Evolutionary conservation across 2,329 filamentous ascomycete genomes (phyloP).

Genomic region (Ceratocystis ficicola): DNA sequence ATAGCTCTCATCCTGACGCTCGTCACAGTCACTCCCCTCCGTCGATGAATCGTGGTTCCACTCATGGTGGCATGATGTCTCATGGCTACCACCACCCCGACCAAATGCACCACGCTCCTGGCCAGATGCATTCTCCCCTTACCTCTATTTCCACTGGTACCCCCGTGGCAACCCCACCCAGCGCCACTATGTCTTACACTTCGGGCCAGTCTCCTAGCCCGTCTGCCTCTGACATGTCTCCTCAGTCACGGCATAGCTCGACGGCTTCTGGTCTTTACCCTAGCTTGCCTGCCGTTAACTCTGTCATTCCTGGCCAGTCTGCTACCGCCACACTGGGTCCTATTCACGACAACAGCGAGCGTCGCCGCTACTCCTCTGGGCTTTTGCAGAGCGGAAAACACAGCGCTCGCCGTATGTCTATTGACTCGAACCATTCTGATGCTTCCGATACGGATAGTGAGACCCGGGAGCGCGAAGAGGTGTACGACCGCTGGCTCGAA

Average conservation of each 20-base stretch:
- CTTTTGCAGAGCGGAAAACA: conserved; percentile 50
- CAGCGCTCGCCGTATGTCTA: conserved; percentile 29
- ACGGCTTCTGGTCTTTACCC: conserved; percentile 58
- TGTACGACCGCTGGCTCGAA: conserved; percentile 53
- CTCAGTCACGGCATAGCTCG: conserved; percentile 49
- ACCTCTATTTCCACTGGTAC: conserved; percentile 53
- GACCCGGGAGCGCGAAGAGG: conserved; percentile 46
- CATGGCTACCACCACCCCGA: conserved; percentile 24
- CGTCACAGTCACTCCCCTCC: conserved; percentile 46
- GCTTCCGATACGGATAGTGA: conserved; percentile 42
- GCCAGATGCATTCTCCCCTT: conserved; percentile 50
- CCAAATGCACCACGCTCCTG: conserved; percentile 31
- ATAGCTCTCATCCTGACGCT: conserved; percentile 54
- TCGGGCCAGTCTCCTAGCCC: conserved; percentile 64
- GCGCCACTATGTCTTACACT: conserved; percentile 62
- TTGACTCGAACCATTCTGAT: conserved; percentile 39
- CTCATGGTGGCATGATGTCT: conserved; percentile 25
- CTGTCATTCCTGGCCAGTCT: conserved; percentile 55
- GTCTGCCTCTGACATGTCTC: conserved; percentile 58
- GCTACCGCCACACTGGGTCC: conserved; percentile 60
- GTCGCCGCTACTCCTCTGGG: conserved; percentile 53
- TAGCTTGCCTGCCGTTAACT: conserved; percentile 53
- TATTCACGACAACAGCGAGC: conserved; percentile 50
- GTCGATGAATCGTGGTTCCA: conserved; percentile 29
- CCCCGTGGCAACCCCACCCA: conserved; percentile 64